Evolutionary conservation across 495 filamentous ascomycete genomes (phyloP).

Genomic region (Tuber brumale): DNA sequence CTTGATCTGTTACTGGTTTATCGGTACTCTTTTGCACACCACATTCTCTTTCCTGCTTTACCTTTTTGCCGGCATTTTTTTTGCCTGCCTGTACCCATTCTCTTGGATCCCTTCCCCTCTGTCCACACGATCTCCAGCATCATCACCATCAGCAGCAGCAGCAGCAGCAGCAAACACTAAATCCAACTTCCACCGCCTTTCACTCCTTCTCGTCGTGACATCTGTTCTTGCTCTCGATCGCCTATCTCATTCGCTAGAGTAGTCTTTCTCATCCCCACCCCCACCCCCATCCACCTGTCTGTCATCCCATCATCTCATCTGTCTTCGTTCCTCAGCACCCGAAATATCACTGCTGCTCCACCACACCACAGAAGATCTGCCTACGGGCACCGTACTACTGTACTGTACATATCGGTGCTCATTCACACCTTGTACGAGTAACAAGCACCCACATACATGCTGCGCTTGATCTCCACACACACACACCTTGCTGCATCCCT

Average conservation of each 20-base stretch:
- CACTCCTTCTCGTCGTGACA: neutral
- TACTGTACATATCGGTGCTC: neutral
- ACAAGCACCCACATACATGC: neutral
- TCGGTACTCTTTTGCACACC: neutral
- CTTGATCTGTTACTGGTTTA: neutral
- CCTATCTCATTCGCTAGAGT: neutral
- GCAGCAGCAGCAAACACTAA: neutral
- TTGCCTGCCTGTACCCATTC: neutral
- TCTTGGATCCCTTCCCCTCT: constrained; percentile 1
- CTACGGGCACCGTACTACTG: neutral
- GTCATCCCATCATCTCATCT: neutral
- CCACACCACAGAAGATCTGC: neutral
- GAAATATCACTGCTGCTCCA: neutral
- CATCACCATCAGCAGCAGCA: neutral
- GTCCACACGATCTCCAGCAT: neutral
- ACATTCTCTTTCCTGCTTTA: neutral
- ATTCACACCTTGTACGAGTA: neutral
- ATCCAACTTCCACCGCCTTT: neutral
- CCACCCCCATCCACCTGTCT: neutral
- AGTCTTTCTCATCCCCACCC: neutral
- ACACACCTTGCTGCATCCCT: neutral
- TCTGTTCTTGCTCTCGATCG: neutral
- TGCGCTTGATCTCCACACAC: neutral
- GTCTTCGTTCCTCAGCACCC: neutral
- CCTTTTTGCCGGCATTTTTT: neutral